phyloP scores from a whole-genome alignment of 2,329 filamentous ascomycete genomes.

The Chaetomium strumarium region DNA sequence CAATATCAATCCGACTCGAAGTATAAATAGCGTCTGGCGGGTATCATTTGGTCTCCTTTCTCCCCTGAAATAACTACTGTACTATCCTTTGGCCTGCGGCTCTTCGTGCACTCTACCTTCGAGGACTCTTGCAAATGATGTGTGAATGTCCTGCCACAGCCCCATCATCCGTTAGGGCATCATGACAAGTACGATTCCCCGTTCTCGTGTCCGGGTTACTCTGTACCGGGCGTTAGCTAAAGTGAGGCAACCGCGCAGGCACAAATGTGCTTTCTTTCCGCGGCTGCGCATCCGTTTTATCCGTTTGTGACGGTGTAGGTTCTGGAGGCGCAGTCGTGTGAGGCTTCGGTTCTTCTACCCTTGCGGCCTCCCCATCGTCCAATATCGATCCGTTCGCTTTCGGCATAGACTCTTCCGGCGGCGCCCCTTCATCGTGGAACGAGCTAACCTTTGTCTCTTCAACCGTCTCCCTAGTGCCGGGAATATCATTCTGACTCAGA shows the following conservation, averaged over 20 bases:
- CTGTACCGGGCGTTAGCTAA: constrained; percentile 34
- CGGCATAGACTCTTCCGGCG: background rate
- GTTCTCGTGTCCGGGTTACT: background rate
- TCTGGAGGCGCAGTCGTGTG: background rate
- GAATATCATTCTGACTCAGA: constrained; percentile 33
- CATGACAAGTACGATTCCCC: background rate
- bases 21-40: background rate
- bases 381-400: background rate
- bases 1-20: background rate
- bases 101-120: no score
- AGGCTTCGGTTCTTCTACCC: constrained; percentile 13
- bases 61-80: no score
- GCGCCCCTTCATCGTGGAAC: background rate
- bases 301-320: background rate
- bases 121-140: no score
- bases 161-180: background rate
- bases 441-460: constrained; percentile 30
- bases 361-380: constrained; percentile 6
- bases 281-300: constrained; percentile 5
- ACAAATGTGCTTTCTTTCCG: constrained; percentile 37
- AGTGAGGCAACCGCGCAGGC: constrained; percentile 53
- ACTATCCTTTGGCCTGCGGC: no score
- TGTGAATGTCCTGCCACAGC: no score
- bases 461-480: constrained; percentile 31
- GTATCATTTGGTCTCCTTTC: background rate